Percentiles rank a stretch among this genome's conserved stretches.
Evolutionary conservation across 495 filamentous ascomycete genomes (phyloP).

Genomic region (Neurospora sp.): DNA sequence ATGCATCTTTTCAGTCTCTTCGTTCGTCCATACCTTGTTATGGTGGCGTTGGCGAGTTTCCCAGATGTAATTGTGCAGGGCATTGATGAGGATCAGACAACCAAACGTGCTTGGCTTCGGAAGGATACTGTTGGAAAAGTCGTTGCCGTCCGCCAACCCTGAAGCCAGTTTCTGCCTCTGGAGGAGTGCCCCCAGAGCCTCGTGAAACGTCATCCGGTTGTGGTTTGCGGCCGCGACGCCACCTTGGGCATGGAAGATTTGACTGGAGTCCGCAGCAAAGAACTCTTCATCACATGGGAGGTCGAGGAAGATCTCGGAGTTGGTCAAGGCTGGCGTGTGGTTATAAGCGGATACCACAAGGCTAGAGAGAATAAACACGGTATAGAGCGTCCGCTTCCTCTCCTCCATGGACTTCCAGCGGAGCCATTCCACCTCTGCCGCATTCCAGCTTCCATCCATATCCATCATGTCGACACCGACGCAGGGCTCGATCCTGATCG

Average conservation of each 20-base stretch:
- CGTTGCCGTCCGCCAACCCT: slow-evolving; percentile 27
- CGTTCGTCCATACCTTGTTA: slow-evolving; percentile 79
- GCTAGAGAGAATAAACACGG: slow-evolving; percentile 84
- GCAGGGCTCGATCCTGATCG: slow-evolving; percentile 33
- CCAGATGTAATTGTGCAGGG: slow-evolving; percentile 97
- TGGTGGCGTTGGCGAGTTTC: slow-evolving; percentile 88
- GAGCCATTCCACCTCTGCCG: slow-evolving; percentile 65
- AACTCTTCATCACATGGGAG: slow-evolving; percentile 91
- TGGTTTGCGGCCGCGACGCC: slow-evolving; percentile 56
- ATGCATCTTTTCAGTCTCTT: slow-evolving; percentile 94
- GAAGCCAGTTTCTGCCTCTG: slow-evolving; percentile 40
- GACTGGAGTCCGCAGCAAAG: slow-evolving; percentile 73
- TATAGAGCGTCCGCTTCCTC: slow-evolving; percentile 86
- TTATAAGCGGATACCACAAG: slow-evolving; percentile 90
- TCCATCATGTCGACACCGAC: slow-evolving; percentile 35
- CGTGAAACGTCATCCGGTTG: slow-evolving; percentile 59
- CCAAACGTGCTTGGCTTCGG: slow-evolving; percentile 82
- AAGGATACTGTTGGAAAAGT: slow-evolving; percentile 53
- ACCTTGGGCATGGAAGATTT: slow-evolving; percentile 66
- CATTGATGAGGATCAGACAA: slow-evolving; percentile 88
- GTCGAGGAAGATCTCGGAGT: slow-evolving; percentile 87
- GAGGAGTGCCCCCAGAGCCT: slow-evolving; percentile 69
- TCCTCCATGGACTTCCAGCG: slow-evolving; percentile 85
- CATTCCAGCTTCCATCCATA: slow-evolving; percentile 38
- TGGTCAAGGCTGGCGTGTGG: slow-evolving; percentile 78